These are phyloP conservation scores for Chalciporus sphaerocephalus DNA, from an alignment of 768 basidiomycete genomes.

Conservation along the genomic window DNA sequence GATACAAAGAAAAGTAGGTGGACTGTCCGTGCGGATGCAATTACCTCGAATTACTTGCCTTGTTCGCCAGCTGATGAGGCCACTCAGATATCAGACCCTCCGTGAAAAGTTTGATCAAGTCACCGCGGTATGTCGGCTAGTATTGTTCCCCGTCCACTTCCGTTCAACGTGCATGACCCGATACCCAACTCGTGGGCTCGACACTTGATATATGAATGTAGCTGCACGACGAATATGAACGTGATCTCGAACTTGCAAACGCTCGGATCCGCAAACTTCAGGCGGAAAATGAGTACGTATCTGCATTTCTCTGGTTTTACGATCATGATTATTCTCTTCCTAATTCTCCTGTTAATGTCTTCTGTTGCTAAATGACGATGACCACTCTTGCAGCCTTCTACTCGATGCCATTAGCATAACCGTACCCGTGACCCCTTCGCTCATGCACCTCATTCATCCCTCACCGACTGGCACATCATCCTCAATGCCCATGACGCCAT, in stretches of 20 bases:
- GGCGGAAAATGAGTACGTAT: constrained; percentile 31
- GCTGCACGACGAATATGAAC: constrained; percentile 25
- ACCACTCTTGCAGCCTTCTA: constrained; percentile 22
- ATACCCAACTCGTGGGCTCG: background rate
- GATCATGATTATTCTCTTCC: background rate
- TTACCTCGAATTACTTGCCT: background rate
- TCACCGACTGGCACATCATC: constrained; percentile 23
- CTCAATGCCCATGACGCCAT: constrained; percentile 16
- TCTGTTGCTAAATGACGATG: background rate
- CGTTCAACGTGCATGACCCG: background rate
- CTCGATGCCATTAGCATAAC: constrained; percentile 33
- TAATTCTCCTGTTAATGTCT: background rate
- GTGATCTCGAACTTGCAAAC: constrained; percentile 27
- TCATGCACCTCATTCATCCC: constrained; percentile 29
- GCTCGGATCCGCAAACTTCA: constrained; percentile 27
- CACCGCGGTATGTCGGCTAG: constrained; percentile 22
- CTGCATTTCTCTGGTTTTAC: background rate
- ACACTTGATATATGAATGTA: constrained; percentile 2
- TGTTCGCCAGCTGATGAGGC: background rate
- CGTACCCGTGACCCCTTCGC: constrained; percentile 30
- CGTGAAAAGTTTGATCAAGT: constrained; percentile 34
- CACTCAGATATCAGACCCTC: constrained; percentile 25
- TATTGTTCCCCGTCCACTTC: background rate
- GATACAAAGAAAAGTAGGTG: constrained; percentile 33
- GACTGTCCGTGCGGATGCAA: background rate